phyloP scores from a whole-genome alignment of 805 yeast genomes.

The Yarrowia deformans region DNA sequence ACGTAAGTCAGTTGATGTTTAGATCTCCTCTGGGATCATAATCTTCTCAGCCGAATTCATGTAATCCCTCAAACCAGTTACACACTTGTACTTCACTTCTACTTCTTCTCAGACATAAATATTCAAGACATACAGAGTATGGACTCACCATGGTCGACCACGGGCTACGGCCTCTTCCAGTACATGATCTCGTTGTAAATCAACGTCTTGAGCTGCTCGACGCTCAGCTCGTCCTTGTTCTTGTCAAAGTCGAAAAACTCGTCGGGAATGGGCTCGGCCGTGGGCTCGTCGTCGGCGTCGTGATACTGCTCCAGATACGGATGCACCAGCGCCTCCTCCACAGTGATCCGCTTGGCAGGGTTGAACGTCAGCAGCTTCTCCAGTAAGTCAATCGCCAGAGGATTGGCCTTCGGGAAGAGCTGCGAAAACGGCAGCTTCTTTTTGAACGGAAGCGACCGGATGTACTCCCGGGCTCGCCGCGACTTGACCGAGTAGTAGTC shows the following conservation, averaged over 20 bases:
- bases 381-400: constrained; percentile 71
- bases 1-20: too few relatives aligned
- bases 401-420: constrained; percentile 58
- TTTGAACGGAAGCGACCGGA: constrained; percentile 75
- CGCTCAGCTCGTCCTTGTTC: constrained; percentile 76
- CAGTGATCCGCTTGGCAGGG: constrained; percentile 82
- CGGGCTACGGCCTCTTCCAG: constrained; percentile 27
- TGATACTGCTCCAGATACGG: constrained; percentile 89
- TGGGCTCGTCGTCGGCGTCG: constrained; percentile 93
- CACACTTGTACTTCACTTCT: too few relatives aligned
- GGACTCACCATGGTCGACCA: too few relatives aligned
- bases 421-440: constrained; percentile 64
- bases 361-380: constrained; percentile 80
- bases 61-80: too few relatives aligned
- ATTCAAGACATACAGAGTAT: background rate
- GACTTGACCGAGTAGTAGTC: constrained; percentile 66
- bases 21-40: too few relatives aligned
- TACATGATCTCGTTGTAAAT: constrained; percentile 80
- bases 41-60: too few relatives aligned
- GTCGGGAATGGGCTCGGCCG: constrained; percentile 79
- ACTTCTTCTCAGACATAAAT: background rate
- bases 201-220: constrained; percentile 77
- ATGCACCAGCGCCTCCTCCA: constrained; percentile 81
- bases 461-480: constrained; percentile 86
- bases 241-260: constrained; percentile 91